A percentile compares a stretch with the other conserved stretches of the same genome.
phyloP scores from a whole-genome alignment of 2,329 filamentous ascomycete genomes.

The Dactylellina parvicollis region DNA sequence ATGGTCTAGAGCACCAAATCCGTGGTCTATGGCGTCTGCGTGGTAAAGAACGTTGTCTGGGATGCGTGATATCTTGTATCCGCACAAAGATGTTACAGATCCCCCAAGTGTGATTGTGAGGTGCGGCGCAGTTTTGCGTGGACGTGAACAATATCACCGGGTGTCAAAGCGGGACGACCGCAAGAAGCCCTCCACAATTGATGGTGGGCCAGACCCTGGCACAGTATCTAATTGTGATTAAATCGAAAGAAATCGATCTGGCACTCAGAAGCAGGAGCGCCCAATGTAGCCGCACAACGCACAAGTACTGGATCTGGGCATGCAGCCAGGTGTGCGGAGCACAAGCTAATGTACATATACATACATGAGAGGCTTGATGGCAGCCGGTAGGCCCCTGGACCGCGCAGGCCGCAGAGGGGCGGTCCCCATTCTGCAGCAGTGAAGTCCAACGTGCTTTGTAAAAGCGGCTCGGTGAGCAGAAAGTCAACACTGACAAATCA shows the following conservation, averaged over 20 bases:
- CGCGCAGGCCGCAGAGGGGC: constrained; percentile 1
- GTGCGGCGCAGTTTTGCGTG: neutral
- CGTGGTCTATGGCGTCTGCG: neutral
- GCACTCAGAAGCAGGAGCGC: neutral
- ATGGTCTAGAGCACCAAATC: constrained; percentile 27
- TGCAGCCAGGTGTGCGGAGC: constrained; percentile 15
- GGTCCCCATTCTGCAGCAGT: constrained; percentile 7
- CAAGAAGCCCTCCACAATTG: neutral
- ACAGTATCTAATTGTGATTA: neutral
- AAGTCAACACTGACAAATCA: constrained; percentile 21
- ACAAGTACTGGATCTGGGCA: constrained; percentile 13
- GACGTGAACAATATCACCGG: neutral
- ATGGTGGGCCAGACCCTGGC: neutral
- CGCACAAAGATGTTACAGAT: neutral
- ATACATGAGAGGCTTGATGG: constrained; percentile 33
- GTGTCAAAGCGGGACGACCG: neutral
- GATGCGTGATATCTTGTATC: neutral
- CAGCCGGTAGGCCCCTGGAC: constrained; percentile 26
- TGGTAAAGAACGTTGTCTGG: neutral
- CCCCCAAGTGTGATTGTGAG: too few species aligned
- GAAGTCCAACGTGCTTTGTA: neutral
- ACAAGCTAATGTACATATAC: neutral
- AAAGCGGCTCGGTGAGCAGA: constrained; percentile 12
- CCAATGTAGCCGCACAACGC: constrained; percentile 36
- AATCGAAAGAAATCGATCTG: neutral